Base-by-base conservation (phyloP, 1,284 basidiomycete genomes). In the Xerocomus minutiporus region DNA sequence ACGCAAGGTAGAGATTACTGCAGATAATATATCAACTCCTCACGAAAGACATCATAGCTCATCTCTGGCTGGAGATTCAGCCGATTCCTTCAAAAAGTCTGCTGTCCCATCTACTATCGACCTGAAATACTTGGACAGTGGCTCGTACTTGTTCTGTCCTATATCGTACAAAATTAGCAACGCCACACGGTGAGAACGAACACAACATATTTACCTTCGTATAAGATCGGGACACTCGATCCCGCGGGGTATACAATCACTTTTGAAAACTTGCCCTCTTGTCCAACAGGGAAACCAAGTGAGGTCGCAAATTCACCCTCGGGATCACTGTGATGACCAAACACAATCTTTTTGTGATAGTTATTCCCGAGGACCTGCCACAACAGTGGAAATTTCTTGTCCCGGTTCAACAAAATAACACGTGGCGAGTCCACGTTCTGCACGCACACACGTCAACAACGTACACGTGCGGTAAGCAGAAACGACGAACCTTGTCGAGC, bases 361-460 rank as follows among this genome's bases (percentile, higher is more conserved):
- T 86, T 87, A 65, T 91, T 89, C 11, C 80, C 84, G 35, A 95
- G 79, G 5, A 90, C 85, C 64, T 89, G 85, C 92, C 92, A 95
- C 48, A 94, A 73, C 29, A 94, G 74, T 1, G 92, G 92, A 5
- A 91, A 82, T 45, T 86, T 86, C 57, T 84, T 88, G 57, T 79
- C 85, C 71, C 80, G 87, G 62, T 82, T 92, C 63, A 85, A 74
- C 13, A 96, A 81, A 13, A 96, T 72, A 0, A 84, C 83, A 39
- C 88, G 88, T 9, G 82, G 80, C 55, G 81, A 71, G 36, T 76
- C 72, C 28, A 67, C 59, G 59, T 81, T 77, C 83, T 86, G 57
- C 41, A 9, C 20, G 39, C 25, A 35, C 9, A 36, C 17, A 46
- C n/a, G 38, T 60, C 49, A 56, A 53, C 35, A 23, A n/a, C 17